Evolutionary conservation across 2,329 filamentous ascomycete genomes (phyloP).

Genomic region (Aschersonia sp.): DNA sequence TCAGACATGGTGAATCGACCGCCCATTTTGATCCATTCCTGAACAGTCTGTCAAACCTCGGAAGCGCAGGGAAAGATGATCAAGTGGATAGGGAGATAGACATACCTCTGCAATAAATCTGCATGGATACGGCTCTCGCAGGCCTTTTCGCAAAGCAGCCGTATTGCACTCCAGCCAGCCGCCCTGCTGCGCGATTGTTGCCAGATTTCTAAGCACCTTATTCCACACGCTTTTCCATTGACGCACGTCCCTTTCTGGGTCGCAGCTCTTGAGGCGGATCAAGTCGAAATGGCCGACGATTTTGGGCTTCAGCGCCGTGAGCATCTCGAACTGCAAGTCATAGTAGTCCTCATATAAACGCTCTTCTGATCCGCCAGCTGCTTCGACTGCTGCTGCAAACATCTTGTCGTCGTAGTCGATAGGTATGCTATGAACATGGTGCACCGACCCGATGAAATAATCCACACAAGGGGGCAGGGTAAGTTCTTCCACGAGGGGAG

Average conservation of each 20-base stretch:
- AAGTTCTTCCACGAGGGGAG: slow-evolving; percentile 45
- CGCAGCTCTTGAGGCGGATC: slow-evolving; percentile 62
- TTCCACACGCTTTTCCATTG: slow-evolving; percentile 55
- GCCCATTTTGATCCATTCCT: slow-evolving; percentile 59
- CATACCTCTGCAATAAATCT: slow-evolving; percentile 61
- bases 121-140: slow-evolving; percentile 80
- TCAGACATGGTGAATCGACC: slow-evolving; percentile 86
- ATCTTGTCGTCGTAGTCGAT: slow-evolving; percentile 69
- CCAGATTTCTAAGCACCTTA: slow-evolving; percentile 59
- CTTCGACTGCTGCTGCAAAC: slow-evolving; percentile 39
- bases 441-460: slow-evolving; percentile 85
- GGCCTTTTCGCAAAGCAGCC: slow-evolving; percentile 73
- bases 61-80: background rate
- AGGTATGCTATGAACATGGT: slow-evolving; percentile 75
- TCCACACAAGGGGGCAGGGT: slow-evolving; percentile 51
- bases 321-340: slow-evolving; percentile 74
- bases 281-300: slow-evolving; percentile 93
- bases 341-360: slow-evolving; percentile 74
- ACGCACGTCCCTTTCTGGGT: slow-evolving; percentile 47
- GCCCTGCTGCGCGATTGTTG: slow-evolving; percentile 55
- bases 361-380: slow-evolving; percentile 43
- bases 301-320: slow-evolving; percentile 53
- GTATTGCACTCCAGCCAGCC: slow-evolving; percentile 86
- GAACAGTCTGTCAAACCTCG: too few species aligned
- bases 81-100: slow-evolving; percentile 3